Conservation (phyloP, 2,329 filamentous ascomycete genomes). For the Aspergillus sojae region DNA sequence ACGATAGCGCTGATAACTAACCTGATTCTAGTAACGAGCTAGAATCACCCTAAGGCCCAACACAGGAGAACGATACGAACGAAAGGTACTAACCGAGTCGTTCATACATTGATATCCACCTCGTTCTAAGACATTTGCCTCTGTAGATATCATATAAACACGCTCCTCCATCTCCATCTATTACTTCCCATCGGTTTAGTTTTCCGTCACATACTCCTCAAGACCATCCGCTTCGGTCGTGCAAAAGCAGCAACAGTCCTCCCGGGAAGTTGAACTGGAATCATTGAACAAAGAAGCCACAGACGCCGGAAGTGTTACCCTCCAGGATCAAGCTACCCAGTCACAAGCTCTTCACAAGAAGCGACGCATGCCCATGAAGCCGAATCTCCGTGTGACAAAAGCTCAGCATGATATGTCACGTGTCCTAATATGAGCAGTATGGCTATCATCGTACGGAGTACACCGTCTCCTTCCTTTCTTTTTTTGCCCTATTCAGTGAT, state of each 20-base stretch:
- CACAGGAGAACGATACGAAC: background rate
- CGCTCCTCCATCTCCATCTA: background rate
- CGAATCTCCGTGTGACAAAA: background rate
- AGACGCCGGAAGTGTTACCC: background rate
- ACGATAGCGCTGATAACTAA: background rate
- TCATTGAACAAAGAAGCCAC: background rate
- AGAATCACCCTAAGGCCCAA: background rate
- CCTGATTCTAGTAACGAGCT: background rate
- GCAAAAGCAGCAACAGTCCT: background rate
- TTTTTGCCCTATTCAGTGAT: background rate
- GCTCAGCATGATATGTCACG: background rate
- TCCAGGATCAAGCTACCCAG: background rate
- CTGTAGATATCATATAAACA: constrained; percentile 8
- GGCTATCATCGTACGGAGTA: background rate
- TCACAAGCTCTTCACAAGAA: background rate
- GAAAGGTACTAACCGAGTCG: background rate
- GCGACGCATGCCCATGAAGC: background rate
- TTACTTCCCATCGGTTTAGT: background rate
- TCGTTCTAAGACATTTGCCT: background rate
- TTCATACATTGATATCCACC: background rate
- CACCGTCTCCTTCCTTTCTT: background rate
- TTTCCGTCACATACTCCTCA: background rate
- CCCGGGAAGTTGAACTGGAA: background rate
- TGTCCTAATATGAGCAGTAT: background rate
- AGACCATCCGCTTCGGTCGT: background rate